These are phyloP conservation scores for Halenospora varia DNA, from an alignment of 495 filamentous ascomycete species.

Conservation along the genomic window DNA sequence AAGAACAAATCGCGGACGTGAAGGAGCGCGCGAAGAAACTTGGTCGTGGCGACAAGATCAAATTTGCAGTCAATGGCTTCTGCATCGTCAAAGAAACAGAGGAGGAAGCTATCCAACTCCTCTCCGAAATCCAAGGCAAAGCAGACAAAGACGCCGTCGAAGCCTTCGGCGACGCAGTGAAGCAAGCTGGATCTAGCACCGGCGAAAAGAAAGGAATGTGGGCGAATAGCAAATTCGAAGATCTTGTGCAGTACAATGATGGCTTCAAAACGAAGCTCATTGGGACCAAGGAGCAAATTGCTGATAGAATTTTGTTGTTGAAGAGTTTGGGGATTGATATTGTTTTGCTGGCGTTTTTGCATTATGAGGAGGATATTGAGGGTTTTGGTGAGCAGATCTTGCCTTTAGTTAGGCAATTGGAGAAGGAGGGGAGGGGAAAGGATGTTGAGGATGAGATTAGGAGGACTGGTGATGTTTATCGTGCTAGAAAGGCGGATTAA, in stretches of 20 bases:
- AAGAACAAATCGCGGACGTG: constrained; percentile 41
- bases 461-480: constrained; percentile 39
- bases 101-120: constrained; percentile 38
- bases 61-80: constrained; percentile 45
- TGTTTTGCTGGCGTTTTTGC: constrained; percentile 39
- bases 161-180: constrained; percentile 38
- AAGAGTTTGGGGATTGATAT: constrained; percentile 42
- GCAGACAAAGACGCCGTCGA: constrained; percentile 42
- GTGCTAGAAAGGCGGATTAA: constrained; percentile 23
- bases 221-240: constrained; percentile 42
- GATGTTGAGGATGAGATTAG: constrained; percentile 37
- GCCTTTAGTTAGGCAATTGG: constrained; percentile 38
- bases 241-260: constrained; percentile 47
- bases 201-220: constrained; percentile 43
- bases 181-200: constrained; percentile 40
- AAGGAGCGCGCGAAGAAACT: constrained; percentile 32
- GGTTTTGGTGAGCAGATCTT: constrained; percentile 40
- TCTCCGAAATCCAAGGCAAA: constrained; percentile 47
- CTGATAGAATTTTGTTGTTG: constrained; percentile 41
- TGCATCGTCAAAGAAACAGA: constrained; percentile 45
- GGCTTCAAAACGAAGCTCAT: constrained; percentile 50
- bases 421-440: constrained; percentile 40
- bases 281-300: constrained; percentile 44
- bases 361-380: constrained; percentile 46
- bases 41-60: constrained; percentile 34